Percentiles rank a stretch among this genome's conserved stretches.
Evolutionary conservation across 805 yeast genomes (phyloP).

Genomic region (Saturnispora dispora): DNA sequence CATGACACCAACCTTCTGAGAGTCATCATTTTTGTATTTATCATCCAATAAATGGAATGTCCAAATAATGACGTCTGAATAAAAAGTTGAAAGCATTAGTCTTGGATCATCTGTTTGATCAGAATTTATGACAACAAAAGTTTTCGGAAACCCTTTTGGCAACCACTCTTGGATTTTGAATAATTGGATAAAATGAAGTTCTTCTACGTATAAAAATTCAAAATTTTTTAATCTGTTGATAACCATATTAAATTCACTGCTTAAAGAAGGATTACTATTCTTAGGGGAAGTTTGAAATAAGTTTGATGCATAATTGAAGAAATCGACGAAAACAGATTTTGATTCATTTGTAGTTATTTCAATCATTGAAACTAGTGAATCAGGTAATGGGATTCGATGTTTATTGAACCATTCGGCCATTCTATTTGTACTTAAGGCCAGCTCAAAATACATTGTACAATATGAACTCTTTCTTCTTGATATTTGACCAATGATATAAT

Average conservation of each 20-base stretch:
- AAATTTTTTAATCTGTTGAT: slow-evolving; percentile 59
- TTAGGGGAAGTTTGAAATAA: slow-evolving; percentile 4
- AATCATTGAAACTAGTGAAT: slow-evolving; percentile 5
- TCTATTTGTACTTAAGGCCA: slow-evolving; percentile 22
- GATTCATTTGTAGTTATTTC: slow-evolving; percentile 5
- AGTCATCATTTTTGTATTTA: slow-evolving; percentile 37
- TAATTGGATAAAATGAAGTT: slow-evolving; percentile 38
- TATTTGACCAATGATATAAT: slow-evolving; percentile 31
- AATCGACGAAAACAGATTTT: slow-evolving; percentile 36
- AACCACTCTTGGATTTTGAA: slow-evolving; percentile 67
- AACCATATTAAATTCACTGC: slow-evolving; percentile 37
- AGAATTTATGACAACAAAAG: slow-evolving; percentile 32
- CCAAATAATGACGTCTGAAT: slow-evolving; percentile 72
- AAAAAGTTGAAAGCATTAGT: slow-evolving; percentile 53
- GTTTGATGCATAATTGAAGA: slow-evolving; percentile 42
- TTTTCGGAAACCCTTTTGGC: slow-evolving; percentile 51
- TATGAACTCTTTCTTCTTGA: slow-evolving; percentile 36
- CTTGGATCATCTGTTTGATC: slow-evolving; percentile 35
- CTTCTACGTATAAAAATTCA: slow-evolving; percentile 51
- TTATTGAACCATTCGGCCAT: slow-evolving; percentile 7
- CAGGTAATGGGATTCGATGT: slow-evolving; percentile 14
- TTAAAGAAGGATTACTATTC: slow-evolving; percentile 2
- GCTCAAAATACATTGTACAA: slow-evolving; percentile 48
- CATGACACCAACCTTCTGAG: slow-evolving; percentile 55
- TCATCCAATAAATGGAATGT: slow-evolving; percentile 57